Evolutionary conservation across 2,329 filamentous ascomycete species (phyloP), one percentile per base, ranked within the genome.

Genomic region (Microcyclosporella mali): DNA sequence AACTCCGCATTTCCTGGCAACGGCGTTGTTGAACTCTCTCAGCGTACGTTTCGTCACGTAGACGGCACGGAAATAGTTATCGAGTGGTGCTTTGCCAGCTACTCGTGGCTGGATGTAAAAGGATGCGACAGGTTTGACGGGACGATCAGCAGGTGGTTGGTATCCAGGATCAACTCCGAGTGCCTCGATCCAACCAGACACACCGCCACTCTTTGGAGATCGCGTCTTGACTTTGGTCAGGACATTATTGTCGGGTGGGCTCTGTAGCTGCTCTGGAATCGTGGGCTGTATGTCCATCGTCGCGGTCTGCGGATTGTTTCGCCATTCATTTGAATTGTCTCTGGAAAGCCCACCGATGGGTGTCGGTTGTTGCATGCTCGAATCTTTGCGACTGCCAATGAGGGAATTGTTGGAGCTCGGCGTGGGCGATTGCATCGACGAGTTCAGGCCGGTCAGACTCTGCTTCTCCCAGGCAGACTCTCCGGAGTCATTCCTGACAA

Each of bases 111-210:
- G 74, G 16, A 95, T 70, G 60, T 94, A 97, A 64, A 97, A 88
- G 68, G 89, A 95, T 37, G 90, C 90, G 32, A 94, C 81, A 52
- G 81, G 79, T 63, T 87, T 94, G 15, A 80, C 71, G 7, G 74
- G 70, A 44, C 77, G 78, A 56, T 94, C 86, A 1, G 75, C 69
- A 1, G 89, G 89, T 33, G 92, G 84, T 45, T 83, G 79, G 61
- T 97, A 98, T 2, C 76, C 77, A 12, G 82, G 72, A 61, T 97
- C 92, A n/a, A 97, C 87, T 25, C 88, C 92, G 6, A 95, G 68
- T 1, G 88, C 88, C 61, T 95, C 88, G 50, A 97, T 92, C 82
- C 85, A 95, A 4, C 85, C 84, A 47, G 79, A 84, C 19, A 88
- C 70, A 17, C 76, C 79, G 8, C 82, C 82, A 28, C 78, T 70